Evolutionary conservation across 2,329 filamentous ascomycete genomes (phyloP), one percentile per base, ranked within the genome.

Genomic region (Lachnellula cervina): DNA sequence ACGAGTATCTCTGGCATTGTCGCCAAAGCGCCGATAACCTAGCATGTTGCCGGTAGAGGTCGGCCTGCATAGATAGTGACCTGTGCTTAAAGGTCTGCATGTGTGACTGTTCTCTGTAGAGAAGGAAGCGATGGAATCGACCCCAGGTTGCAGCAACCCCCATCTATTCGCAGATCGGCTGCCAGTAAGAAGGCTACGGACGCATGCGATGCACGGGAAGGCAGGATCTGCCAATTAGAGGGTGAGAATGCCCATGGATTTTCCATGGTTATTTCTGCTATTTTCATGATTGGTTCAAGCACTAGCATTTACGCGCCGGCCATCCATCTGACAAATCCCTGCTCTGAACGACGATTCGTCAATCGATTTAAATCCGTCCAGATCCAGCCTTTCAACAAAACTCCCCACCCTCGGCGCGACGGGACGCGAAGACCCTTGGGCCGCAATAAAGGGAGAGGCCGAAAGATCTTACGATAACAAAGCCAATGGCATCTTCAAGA

Each of bases 1-100:
- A 40, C 35, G 46, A 28, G 37, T 48, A 58, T 59, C 57, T 57
- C 48, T 51, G 58, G 52, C 55, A 61, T 56, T 52, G 49, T 50
- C 54, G 57, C 60, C 63, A 62, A 57, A 62, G 64, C 63, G 65
- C 65, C 61, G 60, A 64, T 59, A 54, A n/a, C 58, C 48, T 58
- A 65, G 58, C 59, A 64, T 58, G 49, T 61, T 64, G 63, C 60
- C 54, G 58, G 60, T 43, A 63, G 43, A 59, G 52, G 52, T 51
- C 28, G 46, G 46, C 44, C 55, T 62, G 58, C 56, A 62, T 49
- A 32, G 28, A 32, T 67, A 16, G 64, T 67, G 66, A 66, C 54
- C 60, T 59, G 62, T 67, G 64, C 62, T 59, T 51, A 57, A 56
- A 58, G 58, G 57, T 65, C 60, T 66, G 66, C 66, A 67, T 64